Evolutionary conservation across 805 yeast genomes (phyloP).

Genomic region (Candida arabinofermentans): DNA sequence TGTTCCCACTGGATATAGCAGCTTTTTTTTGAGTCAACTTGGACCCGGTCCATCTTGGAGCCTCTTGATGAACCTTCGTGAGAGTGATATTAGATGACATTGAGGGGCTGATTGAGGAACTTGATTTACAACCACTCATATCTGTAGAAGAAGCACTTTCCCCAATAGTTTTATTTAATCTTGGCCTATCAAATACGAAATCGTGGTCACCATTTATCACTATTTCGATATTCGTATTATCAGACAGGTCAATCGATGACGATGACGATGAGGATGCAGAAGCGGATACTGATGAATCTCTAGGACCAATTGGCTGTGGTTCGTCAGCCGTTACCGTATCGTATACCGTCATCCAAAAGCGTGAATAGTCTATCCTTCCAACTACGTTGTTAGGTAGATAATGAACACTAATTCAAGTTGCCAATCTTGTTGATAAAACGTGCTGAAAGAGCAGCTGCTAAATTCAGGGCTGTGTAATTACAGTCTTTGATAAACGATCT

Average conservation of each 20-base stretch:
- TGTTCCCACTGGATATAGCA: not conserved
- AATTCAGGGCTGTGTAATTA: too few relatives aligned
- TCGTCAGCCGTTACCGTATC: too few relatives aligned
- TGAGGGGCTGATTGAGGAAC: not conserved
- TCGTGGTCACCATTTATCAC: not conserved
- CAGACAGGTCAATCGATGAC: not conserved
- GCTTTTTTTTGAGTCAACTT: not conserved
- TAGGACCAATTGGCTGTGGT: not conserved
- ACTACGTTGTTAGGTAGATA: too few relatives aligned
- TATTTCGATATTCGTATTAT: not conserved
- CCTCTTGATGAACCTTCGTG: not conserved
- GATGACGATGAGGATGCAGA: not conserved
- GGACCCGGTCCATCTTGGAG: not conserved
- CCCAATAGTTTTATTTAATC: not conserved
- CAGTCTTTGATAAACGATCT: too few relatives aligned
- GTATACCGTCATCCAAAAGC: too few relatives aligned
- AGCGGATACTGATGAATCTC: not conserved
- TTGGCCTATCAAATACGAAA: not conserved
- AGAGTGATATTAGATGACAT: not conserved
- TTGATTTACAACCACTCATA: not conserved
- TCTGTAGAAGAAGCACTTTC: not conserved
- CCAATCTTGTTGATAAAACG: too few relatives aligned
- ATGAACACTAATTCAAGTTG: too few relatives aligned
- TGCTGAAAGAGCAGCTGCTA: too few relatives aligned
- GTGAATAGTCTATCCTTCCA: too few relatives aligned